Base-by-base conservation (phyloP, 495 filamentous ascomycete genomes). In the Xylaria castorea region DNA sequence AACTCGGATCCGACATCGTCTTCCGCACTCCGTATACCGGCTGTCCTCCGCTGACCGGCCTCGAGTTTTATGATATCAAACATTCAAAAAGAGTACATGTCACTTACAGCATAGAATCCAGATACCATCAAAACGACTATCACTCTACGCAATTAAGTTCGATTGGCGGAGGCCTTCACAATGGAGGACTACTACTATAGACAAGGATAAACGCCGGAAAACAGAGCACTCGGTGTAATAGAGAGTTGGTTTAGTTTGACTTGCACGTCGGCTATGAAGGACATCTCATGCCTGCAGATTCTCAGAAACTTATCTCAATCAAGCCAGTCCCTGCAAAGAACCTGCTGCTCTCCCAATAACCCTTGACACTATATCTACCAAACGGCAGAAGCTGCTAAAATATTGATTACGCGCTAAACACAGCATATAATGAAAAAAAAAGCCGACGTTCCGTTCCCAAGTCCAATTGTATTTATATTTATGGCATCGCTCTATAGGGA, bases 401-500 rank as follows among this genome's bases (percentile, higher is more conserved):
- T 18, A 16, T 27, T 44, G 20, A 44, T 30, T 16, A 44, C 12
- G 4, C n/a, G n/a, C 18, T 32, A 22, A 64, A 25, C 38, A 42
- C 14, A 42, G 16, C 58, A 40, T n/a, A n/a, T 9, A 22, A 22
- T 22, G 27, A 22, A 9, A 22, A n/a, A n/a, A n/a, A n/a, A 30
- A 18, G 36, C 5, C 38, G 8, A 1, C 22, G 8, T 44, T 30
- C 61, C 38, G 2, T 27, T 64, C 11, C 38, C 38, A 64, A 64
- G 16, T 27, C 38, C 38, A 25, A 38, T 27, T 64, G 36, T 44
- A 30, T 64, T 25, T 14, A 14, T 58, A n/a, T 42, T 42, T 50
- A 18, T 63, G 14, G 12, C 61, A 44, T 61, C 58, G 58, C 58
- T 61, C 38, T 64, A 44, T 63, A 64, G 8, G 38, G 38, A 12